These are phyloP conservation scores for Cyathus striatus DNA, from an alignment of 768 basidiomycete genomes.

Conservation along the genomic window DNA sequence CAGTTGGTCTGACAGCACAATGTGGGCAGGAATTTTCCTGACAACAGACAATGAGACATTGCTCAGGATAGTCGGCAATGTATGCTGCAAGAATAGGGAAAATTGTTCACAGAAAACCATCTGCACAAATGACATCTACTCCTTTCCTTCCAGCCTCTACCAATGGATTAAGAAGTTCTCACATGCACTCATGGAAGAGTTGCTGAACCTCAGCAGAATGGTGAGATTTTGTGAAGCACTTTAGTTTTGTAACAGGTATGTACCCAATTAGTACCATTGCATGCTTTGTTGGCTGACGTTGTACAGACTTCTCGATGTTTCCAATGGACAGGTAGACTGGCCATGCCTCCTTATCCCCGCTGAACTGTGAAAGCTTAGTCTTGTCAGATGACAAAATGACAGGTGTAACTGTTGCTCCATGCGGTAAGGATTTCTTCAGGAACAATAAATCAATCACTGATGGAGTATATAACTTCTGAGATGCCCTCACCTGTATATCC, in stretches of 20 bases:
- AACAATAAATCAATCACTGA: neutral
- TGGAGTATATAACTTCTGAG: neutral
- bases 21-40: too few species aligned
- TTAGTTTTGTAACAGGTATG: constrained; percentile 28
- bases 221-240: constrained; percentile 12
- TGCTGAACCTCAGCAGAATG: constrained; percentile 12
- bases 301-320: constrained; percentile 25
- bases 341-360: constrained; percentile 32
- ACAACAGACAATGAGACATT: too few species aligned
- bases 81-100: too few species aligned
- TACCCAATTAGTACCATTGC: constrained; percentile 29
- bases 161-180: constrained; percentile 19
- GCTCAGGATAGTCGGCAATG: too few species aligned
- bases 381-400: constrained; percentile 31
- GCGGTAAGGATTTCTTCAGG: constrained; percentile 13
- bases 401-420: constrained; percentile 22
- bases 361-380: constrained; percentile 23
- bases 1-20: too few species aligned
- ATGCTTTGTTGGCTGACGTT: constrained; percentile 17
- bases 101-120: too few species aligned
- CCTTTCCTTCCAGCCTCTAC: too few species aligned
- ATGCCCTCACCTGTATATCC: constrained; percentile 23
- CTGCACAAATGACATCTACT: too few species aligned
- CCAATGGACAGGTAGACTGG: constrained; percentile 37
- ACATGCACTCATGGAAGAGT: constrained; percentile 30